Evolutionary conservation across 192 early-diverging fungal genomes (phyloP), one percentile per base, ranked within the genome.

Genomic region (Coemansia sp.): DNA sequence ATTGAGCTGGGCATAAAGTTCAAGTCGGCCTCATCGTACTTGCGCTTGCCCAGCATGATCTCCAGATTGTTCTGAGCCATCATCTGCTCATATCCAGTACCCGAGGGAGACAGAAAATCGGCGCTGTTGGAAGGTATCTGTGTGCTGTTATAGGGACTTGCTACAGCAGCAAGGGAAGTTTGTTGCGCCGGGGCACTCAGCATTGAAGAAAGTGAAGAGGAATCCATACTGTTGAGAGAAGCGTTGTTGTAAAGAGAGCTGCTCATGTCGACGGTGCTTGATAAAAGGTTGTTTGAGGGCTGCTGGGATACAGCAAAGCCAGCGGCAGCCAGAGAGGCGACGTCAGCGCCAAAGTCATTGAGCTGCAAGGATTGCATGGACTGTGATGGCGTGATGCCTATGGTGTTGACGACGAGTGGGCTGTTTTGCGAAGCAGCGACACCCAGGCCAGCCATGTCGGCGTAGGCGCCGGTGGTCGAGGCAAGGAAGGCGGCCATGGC

Each of bases 401-500:
- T 54, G 17, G 71, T 54, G 47, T 49, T 57, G 42, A 61, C 19
- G 14, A 58, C 23, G 37, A 66, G 39, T 24, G 70, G 70, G 38
- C 53, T 66, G 9, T 60, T 42, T 18, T 55, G 48, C 3, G 30
- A 33, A n/a, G 41, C 17, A n/a, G 41, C 17, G 28, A 41, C 18
- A 53, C 32, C 42, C 15, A 50, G 11, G 0, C 13, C 19, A 25
- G n/a, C 48, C 0, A 30, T 32, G 19, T 52, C 39, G 9, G 53
- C 9, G 29, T 60, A 60, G n/a, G 51, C 38, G 1, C 46, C 35
- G 2, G 64, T 26, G 19, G 64, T 50, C 3, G 62, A 64, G 1
- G 54, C 59, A 2, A 74, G 39, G 34, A 74, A 53, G 3, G 64
- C 55, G 11, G 58, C 64, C 45, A 74, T 63, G 22, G 52, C 56